Conservation (phyloP, 2,329 filamentous ascomycete genomes). For the Neonectria faginata region DNA sequence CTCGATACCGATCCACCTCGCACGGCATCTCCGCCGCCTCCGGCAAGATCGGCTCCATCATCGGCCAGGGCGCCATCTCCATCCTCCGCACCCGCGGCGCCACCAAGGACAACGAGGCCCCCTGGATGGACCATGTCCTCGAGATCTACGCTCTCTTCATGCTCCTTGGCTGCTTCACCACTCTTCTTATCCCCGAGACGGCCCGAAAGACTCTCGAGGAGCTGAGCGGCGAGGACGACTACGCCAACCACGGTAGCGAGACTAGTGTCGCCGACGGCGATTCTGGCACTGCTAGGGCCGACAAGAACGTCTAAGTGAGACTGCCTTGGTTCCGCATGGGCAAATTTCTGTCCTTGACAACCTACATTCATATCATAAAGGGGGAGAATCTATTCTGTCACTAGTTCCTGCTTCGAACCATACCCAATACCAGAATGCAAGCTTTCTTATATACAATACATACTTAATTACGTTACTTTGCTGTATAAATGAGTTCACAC, state of each 20-base stretch:
- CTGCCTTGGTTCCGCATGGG: not conserved
- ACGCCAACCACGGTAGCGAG: constrained; percentile 31
- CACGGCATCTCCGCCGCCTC: constrained; percentile 68
- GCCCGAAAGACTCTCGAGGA: constrained; percentile 80
- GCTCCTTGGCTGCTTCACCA: constrained; percentile 76
- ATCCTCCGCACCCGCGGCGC: constrained; percentile 63
- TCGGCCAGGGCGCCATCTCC: constrained; percentile 68
- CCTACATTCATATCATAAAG: constrained; percentile 13
- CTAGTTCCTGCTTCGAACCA: constrained; percentile 22
- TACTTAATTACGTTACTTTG: constrained; percentile 21
- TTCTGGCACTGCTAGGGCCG: constrained; percentile 28
- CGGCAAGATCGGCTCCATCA: constrained; percentile 68
- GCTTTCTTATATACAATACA: constrained; percentile 18
- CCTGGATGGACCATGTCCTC: constrained; percentile 83
- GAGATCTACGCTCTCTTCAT: constrained; percentile 82
- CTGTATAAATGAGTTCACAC: not conserved
- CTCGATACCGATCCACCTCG: constrained; percentile 67
- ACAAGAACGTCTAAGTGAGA: constrained; percentile 30
- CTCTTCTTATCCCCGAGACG: constrained; percentile 78
- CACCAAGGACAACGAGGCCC: constrained; percentile 54
- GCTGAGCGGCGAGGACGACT: constrained; percentile 57
- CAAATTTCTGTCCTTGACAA: constrained; percentile 13
- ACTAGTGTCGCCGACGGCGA: constrained; percentile 28
- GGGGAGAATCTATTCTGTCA: constrained; percentile 24
- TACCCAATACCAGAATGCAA: constrained; percentile 27